Base-by-base conservation (phyloP, 805 yeast species). In the Ascoidea tarda region DNA sequence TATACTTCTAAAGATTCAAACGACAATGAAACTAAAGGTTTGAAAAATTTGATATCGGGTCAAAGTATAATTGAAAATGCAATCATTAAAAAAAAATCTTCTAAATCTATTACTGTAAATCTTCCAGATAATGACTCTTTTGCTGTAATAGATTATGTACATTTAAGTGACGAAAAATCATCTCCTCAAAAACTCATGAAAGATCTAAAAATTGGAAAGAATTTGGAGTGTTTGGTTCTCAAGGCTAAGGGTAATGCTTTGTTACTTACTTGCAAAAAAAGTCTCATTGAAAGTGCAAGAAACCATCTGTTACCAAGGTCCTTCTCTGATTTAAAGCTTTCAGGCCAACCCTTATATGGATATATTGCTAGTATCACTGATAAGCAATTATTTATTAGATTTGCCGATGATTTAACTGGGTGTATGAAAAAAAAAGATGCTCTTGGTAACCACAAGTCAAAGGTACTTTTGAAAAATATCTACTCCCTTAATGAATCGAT, bases 401-500 rank as follows among this genome's bases (percentile, higher is more conserved):
- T 91, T 66, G 87, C 82, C 53, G 84, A 85, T 57, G 78, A 76
- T 52, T 76, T 91, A 57, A 86, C 87, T 38, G 98, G 97, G 51
- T 74, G 91, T 57, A 84, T 88, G 4, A 75, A 87, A 55, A 85
- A 90, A 53, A 80, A 82, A 62, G 80, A 82, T 59, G 85, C 85
- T 28, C 72, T 80, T 5, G 77, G 76, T 42, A 38, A 14, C 4
- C 14, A 8, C 14, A 73, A 74, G 50, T 74, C 71, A 47, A 70
- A 68, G 46, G 79, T 74, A 8, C 83, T 81, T 57, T 70, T 84
- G 50, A 67, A 72, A 28, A 70, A 74, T 46, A 69, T 71, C 32
- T 90, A 79, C 62, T 71, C 71, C 59, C 70, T 75, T 47, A 77
- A 81, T 59, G 95, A 89, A 69, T 81, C 95, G 1, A 79, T 90